Base-by-base conservation (phyloP, 148 eudicot species). In the Polygonum aviculare region DNA sequence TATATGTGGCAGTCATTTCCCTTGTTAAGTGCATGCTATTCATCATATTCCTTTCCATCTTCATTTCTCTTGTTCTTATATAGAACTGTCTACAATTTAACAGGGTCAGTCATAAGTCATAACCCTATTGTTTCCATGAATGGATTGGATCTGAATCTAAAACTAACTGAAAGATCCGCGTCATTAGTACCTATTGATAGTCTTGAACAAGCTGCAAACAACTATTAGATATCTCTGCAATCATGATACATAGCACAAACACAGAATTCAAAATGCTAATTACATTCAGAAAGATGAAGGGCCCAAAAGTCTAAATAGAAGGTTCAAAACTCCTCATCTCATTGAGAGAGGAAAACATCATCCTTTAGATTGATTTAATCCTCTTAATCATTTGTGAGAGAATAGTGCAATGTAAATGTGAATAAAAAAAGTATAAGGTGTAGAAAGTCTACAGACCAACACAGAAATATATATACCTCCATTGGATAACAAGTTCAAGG, bases 401-500 rank as follows among this genome's bases (percentile, higher is more conserved):
- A 12, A 15, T 10, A 31, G 45, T 67, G 72, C 16, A 36, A 15
- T 36, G 41, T 38, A 67, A 35, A 2, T 15, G 38, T 38, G 19
- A 67, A 67, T 11, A 10, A 63, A 35, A 38, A 67, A 22, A 50
- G 16, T 26, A 26, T 26, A 26, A 26, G 31, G 31, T 26, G 31
- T 26, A 67, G 0, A 63, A 63, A 18, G n/a, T 67, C 19, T 14
- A 45, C 35, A 72, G 44, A n/a, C 54, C 51, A 69, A 19, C 12
- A 69, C 18, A 31, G 39, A 19, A 73, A 48, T 60, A 45, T 65
- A 40, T 6, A 44, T 86, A 95, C 99, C 99, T 96, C 99, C 99
- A 96, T 76, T 93, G 99, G 75, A 96, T 84, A 82, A 93, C 84
- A 72, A 93, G 90, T 59, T 96, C 98, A 79, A 84, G 88, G 84